Evolutionary conservation across 2,329 filamentous ascomycete species (phyloP), one percentile per base, ranked within the genome.

Genomic region (Penicillium sp.): DNA sequence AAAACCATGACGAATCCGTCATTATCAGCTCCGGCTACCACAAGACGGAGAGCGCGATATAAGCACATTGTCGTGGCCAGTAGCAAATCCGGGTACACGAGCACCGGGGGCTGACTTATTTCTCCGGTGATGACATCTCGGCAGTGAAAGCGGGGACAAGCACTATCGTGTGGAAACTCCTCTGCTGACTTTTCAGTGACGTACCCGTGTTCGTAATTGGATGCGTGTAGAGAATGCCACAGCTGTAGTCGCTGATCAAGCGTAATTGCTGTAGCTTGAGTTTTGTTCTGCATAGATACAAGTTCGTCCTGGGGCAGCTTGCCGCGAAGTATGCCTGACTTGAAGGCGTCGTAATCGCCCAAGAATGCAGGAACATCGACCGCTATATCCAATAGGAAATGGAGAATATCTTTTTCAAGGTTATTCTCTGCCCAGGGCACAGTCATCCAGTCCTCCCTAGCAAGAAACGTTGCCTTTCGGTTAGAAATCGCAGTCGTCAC

Each of bases 281-380:
- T 58, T 20, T 55, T 47, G 14, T 59, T 51, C 28, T 66, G 65
- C 9, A 59, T 49, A 2, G 40, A 23, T 2, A 60, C 46, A 2
- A 66, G 57, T 24, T 65, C 59, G 2, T 46, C 26, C 2, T 63
- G 53, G 1, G 61, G 38, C 3, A 38, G 23, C 12, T 46, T 50
- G 3, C 30, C 54, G 1, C 23, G 45, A 11, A 43, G 43, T 2
- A 67, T 35, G 9, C 49, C 47, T 5, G 51, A 30, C 3, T 58
- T 52, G 28, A 67, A 65, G 8, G 59, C 51, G 24, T 67, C 65
- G 24, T 65, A 59, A 24, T 61, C 58, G 1, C 55, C 52, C 2
- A 67, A 61, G 23, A 65, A 66, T 3, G 49, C 62, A 14, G 65
- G 65, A 21, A 66, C 65, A 23, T 66, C 62, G 2, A 66, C 65